Conservation (phyloP, 768 basidiomycete genomes). For the Auriscalpium vulgare region DNA sequence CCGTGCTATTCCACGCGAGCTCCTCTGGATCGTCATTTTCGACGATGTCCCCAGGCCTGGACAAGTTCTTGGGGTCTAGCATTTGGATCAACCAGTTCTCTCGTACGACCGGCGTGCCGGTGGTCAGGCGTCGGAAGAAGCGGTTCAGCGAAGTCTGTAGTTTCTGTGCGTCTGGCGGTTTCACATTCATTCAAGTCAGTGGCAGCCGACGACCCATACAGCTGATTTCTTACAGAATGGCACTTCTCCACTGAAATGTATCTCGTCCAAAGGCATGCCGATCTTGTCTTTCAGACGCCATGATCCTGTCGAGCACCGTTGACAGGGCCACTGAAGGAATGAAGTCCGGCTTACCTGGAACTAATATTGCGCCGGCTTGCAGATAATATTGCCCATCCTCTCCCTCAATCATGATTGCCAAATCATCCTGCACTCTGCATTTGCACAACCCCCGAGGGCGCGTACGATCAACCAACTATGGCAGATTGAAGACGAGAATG, state of each 20-base stretch:
- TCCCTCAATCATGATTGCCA: slow-evolving; percentile 32
- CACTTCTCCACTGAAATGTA: slow-evolving; percentile 62
- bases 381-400: slow-evolving; percentile 66
- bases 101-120: slow-evolving; percentile 63
- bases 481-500: not conserved
- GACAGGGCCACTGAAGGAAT: not conserved
- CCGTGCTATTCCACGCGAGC: slow-evolving; percentile 53
- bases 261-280: slow-evolving; percentile 63
- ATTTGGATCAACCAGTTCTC: slow-evolving; percentile 56
- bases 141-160: slow-evolving; percentile 57
- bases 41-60: not conserved
- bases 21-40: slow-evolving; percentile 51
- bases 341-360: slow-evolving; percentile 39
- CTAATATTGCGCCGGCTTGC: slow-evolving; percentile 62
- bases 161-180: slow-evolving; percentile 44
- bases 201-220: no score
- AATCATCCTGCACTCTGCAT: slow-evolving; percentile 14
- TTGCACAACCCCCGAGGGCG: slow-evolving; percentile 16
- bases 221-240: slow-evolving; percentile 49
- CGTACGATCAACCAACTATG: not conserved
- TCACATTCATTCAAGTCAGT: no score
- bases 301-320: slow-evolving; percentile 38
- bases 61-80: slow-evolving; percentile 22
- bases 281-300: slow-evolving; percentile 77
- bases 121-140: slow-evolving; percentile 58